Evolutionary conservation across 208 protist genomes (phyloP), one percentile per base, ranked within the genome.

Genomic region (Crithidia fasciculata): DNA sequence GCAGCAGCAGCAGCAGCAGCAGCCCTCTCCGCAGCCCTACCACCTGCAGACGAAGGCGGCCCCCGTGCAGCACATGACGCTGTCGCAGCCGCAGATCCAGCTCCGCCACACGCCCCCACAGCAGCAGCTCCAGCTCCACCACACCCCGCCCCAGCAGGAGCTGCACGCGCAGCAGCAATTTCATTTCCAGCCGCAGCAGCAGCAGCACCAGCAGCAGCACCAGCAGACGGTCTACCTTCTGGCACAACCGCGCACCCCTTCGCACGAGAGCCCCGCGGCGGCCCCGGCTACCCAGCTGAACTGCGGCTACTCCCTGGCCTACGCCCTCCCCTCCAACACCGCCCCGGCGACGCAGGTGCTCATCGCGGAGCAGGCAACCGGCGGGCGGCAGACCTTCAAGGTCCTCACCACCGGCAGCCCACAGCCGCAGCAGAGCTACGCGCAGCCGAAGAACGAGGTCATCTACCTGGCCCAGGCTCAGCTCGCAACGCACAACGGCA

Each of bases 241-340:
- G 55, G 49, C 65, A 6, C 63, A 53, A n/a, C 47, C 66, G 8
- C 73, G 65, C 52, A 72, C 74, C 0, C 66, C 65, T 1, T 47
- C 64, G 37, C 60, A 50, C 18, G 74, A 72, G 61, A 56, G 44
- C 40, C 16, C 66, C 12, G 55, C 49, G 8, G n/a, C 49, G 9
- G 10, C 55, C 18, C 28, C 53, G 19, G 50, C 58, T 2, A 4
- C 54, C 3, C 74, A 72, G 49, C 3, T 69, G 12, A 43, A 57
- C 4, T 41, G 50, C 28, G 74, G 74, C 13, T 78, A 78, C 59
- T 55, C 74, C 12, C 49, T 72, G 13, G 50, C 74, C 44, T 78
- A 72, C 74, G 58, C 74, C 54, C 8, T 78, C 8, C 58, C 67
- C 2, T 4, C 73, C 15, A 53, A 56, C 45, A 5, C 59, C 16